Conservation (phyloP, 768 basidiomycete genomes). For the Tricholoma furcatifolium region DNA sequence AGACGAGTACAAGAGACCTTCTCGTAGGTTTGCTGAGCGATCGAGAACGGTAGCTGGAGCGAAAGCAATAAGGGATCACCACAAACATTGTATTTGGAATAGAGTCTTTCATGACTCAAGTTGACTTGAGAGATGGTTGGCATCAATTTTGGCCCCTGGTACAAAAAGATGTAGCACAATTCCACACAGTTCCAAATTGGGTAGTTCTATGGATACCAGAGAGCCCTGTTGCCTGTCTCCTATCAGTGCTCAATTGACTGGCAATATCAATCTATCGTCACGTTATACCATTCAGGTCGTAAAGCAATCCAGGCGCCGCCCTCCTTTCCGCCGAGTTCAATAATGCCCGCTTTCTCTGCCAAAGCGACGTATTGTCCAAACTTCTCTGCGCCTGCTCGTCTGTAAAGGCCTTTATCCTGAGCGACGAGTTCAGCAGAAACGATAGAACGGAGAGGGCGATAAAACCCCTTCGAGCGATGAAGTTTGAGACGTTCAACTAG, state of each 20-base stretch:
- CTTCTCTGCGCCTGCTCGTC: constrained; percentile 35
- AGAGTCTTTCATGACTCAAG: not conserved
- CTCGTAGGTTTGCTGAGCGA: no score
- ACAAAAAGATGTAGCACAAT: not conserved
- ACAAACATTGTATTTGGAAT: constrained; percentile 2
- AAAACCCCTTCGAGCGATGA: constrained; percentile 29
- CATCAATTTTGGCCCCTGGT: constrained; percentile 2
- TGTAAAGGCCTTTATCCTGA: constrained; percentile 29
- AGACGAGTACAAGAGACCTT: no score
- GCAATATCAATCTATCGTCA: constrained; percentile 10
- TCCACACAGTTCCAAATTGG: constrained; percentile 2
- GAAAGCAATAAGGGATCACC: no score
- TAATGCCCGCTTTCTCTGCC: constrained; percentile 37
- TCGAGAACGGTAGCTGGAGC: no score
- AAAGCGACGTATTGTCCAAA: constrained; percentile 40
- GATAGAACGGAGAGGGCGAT: constrained; percentile 33
- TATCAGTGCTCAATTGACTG: no score
- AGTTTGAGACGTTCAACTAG: constrained; percentile 33
- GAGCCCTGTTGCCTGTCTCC: no score
- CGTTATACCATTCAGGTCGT: constrained; percentile 26
- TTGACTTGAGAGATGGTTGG: constrained; percentile 8
- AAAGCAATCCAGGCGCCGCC: constrained; percentile 39
- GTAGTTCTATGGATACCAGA: no score
- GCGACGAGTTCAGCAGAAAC: constrained; percentile 32
- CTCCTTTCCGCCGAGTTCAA: constrained; percentile 39